Evolutionary conservation across 2,329 filamentous ascomycete genomes (phyloP), one percentile per base, ranked within the genome.

Genomic region (Xylaria sp.): DNA sequence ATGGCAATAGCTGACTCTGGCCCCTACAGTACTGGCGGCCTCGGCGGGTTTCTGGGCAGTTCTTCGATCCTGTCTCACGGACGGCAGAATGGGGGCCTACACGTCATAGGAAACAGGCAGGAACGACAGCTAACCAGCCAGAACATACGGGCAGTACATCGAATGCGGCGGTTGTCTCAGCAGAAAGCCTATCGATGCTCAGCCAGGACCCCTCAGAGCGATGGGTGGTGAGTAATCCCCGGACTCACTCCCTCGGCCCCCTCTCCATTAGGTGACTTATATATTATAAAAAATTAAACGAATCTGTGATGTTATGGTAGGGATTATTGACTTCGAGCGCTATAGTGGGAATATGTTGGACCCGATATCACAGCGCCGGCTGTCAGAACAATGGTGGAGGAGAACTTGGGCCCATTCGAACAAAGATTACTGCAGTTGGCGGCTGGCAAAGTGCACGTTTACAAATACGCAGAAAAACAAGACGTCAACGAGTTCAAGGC

Each of bases 381-480:
- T 10, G 76, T 81, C 69, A 78, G 78, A 27, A 78, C 82, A 32
- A 79, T 89, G 80, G 79, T 85, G 4, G 87, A 89, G 72, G 86
- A 88, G 73, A 83, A 80, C 4, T 72, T 88, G 3, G 86, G 86
- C 0, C 85, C 84, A 1, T 88, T 84, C 75, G 86, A 88, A 75
- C 76, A 82, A 55, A 82, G 84, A 68, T 69, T 88, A 18, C 73
- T 88, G 16, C 76, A 81, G 50, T 65, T 87, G 71, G 79, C 83
- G 21, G 81, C 80, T 0, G 84, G 84, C 0, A 76, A 73, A 16
- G 81, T 83, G 3, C 83, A 84, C 53, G 81, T 85, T 3, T 82
- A 78, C 66, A 76, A 81, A 21, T 85, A 80, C 72, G 82, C 83
- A 3, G 79, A 82, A 60, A 74, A 64, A 40, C 71, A 74, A 61